phyloP scores from a whole-genome alignment of 805 yeast species.

The Kazachstania taianensis region DNA sequence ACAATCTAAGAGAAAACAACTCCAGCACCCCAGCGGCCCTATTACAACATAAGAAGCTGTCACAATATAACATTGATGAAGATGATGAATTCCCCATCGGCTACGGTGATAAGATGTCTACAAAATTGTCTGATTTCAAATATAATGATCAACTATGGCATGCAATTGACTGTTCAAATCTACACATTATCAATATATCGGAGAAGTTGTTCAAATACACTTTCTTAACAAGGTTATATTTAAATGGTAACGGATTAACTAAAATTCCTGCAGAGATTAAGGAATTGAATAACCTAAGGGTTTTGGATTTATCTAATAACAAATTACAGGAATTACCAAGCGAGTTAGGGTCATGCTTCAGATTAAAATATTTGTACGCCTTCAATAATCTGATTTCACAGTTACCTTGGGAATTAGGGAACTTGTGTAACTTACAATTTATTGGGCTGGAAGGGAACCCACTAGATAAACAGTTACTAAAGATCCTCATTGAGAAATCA shows the following conservation, averaged over 20 bases:
- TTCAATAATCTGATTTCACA: conserved; percentile 76
- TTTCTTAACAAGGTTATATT: conserved; percentile 75
- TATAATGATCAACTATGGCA: conserved; percentile 82
- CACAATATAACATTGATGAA: conserved; percentile 34
- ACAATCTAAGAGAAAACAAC: conserved; percentile 15
- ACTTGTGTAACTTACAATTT: conserved; percentile 70
- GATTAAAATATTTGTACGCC: conserved; percentile 68
- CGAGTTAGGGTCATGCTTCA: conserved; percentile 75
- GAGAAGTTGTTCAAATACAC: conserved; percentile 68
- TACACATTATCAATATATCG: conserved; percentile 63
- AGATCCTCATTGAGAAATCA: conserved; percentile 68
- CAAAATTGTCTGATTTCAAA: conserved; percentile 10
- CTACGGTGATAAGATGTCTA: conserved; percentile 11
- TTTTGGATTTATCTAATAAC: conserved; percentile 79
- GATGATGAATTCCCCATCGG: conserved; percentile 42
- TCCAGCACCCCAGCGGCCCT: conserved; percentile 23
- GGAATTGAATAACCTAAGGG: conserved; percentile 60
- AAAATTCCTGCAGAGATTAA: conserved; percentile 58
- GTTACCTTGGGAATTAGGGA: conserved; percentile 80
- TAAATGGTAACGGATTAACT: conserved; percentile 75
- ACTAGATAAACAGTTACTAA: conserved; percentile 52
- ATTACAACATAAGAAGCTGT: conserved; percentile 32
- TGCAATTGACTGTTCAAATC: conserved; percentile 84
- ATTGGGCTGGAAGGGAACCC: conserved; percentile 93
- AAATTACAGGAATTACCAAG: conserved; percentile 60